Evolutionary conservation across 441 rosid species (phyloP).

Genomic region (Croton laevigatus): DNA sequence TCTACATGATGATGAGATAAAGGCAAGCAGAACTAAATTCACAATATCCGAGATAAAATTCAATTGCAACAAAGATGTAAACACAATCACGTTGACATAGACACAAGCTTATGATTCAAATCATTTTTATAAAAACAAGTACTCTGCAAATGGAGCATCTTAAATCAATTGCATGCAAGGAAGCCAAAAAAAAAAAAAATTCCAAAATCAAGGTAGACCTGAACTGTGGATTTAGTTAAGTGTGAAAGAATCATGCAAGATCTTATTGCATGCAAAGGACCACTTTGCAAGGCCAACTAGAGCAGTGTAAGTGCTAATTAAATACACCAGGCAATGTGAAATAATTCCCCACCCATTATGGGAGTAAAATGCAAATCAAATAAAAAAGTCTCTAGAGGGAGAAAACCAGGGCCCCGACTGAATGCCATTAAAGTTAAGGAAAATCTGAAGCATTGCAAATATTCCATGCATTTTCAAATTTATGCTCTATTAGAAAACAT

Average conservation of each 20-base stretch:
- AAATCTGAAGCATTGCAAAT: background rate
- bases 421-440: background rate
- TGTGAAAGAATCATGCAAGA: background rate
- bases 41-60: background rate
- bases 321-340: background rate
- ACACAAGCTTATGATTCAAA: background rate
- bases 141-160: background rate
- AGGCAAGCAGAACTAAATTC: slow-evolving; percentile 11
- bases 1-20: slow-evolving; percentile 39
- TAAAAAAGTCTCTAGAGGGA: background rate
- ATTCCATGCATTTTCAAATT: background rate
- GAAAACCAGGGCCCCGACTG: background rate
- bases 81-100: background rate
- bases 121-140: background rate
- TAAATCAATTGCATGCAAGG: background rate
- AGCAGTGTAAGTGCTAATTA: background rate
- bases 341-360: background rate
- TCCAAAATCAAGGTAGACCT: background rate
- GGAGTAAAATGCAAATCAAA: background rate
- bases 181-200: background rate
- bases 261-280: background rate
- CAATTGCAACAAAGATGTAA: background rate
- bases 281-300: background rate
- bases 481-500: background rate
- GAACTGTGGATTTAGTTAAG: background rate